A percentile compares a stretch with the other conserved stretches of the same genome.
Conservation (phyloP, 148 eudicot species). For the Gaultheria prostrata region DNA sequence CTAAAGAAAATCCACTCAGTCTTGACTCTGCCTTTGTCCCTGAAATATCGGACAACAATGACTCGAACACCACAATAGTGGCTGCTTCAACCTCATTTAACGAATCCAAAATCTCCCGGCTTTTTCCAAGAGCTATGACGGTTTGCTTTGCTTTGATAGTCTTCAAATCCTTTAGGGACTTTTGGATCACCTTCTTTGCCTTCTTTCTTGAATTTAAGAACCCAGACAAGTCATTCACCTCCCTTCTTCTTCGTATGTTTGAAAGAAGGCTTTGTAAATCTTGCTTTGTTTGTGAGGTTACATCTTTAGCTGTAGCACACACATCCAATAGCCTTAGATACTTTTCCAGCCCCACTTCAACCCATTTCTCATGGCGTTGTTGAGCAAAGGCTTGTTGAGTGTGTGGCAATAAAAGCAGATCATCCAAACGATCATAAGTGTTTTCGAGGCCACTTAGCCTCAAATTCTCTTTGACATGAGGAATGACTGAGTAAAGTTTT, state of each 20-base stretch:
- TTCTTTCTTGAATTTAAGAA: neutral
- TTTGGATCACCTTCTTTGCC: slow-evolving; percentile 1
- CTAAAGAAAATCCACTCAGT: neutral
- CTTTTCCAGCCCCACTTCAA: slow-evolving; percentile 22
- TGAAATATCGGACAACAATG: slow-evolving; percentile 10
- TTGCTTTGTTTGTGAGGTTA: slow-evolving; percentile 29
- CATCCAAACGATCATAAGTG: slow-evolving; percentile 18
- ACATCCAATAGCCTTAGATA: slow-evolving; percentile 35
- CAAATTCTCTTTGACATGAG: slow-evolving; percentile 24
- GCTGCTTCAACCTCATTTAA: slow-evolving; percentile 24
- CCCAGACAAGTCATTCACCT: neutral
- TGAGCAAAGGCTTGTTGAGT: slow-evolving; percentile 19
- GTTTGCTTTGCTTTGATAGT: neutral
- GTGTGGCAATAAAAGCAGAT: slow-evolving; percentile 22
- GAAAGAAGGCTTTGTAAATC: slow-evolving; percentile 4
- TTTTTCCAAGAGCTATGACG: neutral
- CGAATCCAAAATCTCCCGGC: neutral
- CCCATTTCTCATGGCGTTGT: neutral
- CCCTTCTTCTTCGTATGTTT: neutral
- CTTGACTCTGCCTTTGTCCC: neutral
- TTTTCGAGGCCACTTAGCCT: neutral
- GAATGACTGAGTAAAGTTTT: slow-evolving; percentile 12
- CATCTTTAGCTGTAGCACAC: slow-evolving; percentile 42
- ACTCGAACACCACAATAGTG: slow-evolving; percentile 19
- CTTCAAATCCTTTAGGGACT: slow-evolving; percentile 9